Percentiles rank a stretch among this genome's conserved stretches.
phyloP scores from a whole-genome alignment of 306 rosid genomes.

The Cucumis melo region DNA sequence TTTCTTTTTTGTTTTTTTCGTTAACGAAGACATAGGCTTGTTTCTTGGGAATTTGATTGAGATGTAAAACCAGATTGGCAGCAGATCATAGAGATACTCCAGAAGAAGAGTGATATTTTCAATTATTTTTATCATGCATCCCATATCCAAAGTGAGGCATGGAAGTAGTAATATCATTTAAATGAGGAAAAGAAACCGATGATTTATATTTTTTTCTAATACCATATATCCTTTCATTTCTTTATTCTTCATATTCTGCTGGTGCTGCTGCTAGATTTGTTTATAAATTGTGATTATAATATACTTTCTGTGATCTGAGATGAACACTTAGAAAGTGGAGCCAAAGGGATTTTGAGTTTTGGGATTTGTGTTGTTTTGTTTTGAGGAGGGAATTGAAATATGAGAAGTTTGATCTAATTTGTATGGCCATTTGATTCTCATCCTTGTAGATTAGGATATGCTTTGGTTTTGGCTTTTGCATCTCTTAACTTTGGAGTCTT shows the following conservation, averaged over 20 bases:
- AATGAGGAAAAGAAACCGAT: conserved; percentile 20
- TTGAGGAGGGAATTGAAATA: not conserved
- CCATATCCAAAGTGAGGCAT: conserved; percentile 17
- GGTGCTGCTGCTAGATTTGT: not conserved
- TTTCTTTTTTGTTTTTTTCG: conserved; percentile 4
- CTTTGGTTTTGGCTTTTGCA: conserved; percentile 11
- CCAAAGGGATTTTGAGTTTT: too few relatives aligned
- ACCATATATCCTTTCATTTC: not conserved
- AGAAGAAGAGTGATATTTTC: conserved; percentile 43
- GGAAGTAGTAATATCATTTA: conserved; percentile 21
- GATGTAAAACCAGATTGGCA: conserved; percentile 76
- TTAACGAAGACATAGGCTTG: conserved; percentile 36
- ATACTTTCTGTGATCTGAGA: not conserved
- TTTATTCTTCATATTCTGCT: not conserved
- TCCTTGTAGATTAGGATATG: conserved; percentile 21
- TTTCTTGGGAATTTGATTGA: conserved; percentile 60
- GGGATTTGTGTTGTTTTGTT: not conserved
- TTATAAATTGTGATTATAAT: not conserved
- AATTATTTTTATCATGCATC: conserved; percentile 47
- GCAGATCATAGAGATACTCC: conserved; percentile 31
- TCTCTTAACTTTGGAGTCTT: conserved; percentile 10
- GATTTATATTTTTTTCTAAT: not conserved
- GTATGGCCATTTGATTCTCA: conserved; percentile 24
- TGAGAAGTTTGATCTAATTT: conserved; percentile 9
- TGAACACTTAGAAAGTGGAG: not conserved